Base-by-base conservation (phyloP, 345 rosid genomes). In the Erodium maritimum region DNA sequence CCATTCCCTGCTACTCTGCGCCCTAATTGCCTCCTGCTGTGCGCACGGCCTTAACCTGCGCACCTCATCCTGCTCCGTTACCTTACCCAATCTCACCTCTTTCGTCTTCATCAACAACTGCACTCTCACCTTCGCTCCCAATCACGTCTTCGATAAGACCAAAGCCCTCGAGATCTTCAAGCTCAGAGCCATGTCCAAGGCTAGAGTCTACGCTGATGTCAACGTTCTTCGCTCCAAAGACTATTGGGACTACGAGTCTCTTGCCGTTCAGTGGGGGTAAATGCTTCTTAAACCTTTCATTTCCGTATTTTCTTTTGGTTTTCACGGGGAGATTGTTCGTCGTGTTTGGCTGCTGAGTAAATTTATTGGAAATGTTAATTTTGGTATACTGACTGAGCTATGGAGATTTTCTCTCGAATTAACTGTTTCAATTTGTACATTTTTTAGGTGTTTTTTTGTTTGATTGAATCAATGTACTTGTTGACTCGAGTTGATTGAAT, bases 141-240 rank as follows among this genome's bases (percentile, higher is more conserved):
- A 5, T 7, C 51, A 42, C 16, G 48, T 12, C 48, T 42, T 42
- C 72, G 56, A 62, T 63, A 57, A 51, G 21, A 17, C 29, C 65
- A 69, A 48, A 25, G 22, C 37, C 33, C 37, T 7, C 56, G 65
- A 73, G 83, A 75, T 78, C 82, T 66, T 23, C 23, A 57, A 45
- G 19, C 72, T 61, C 58, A 53, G 67, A 57, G 66, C 61, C 76
- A 89, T 93, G 97, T 93, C 95, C 61, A 93, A 93, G 69, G 77
- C 99, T 23, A 80, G 89, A 23, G 95, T 89, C 52, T 93, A 89
- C 73, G 19, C 95, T 11, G 95, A 93, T 34, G 77, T 93, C 19
- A 93, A 93, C 73, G 91, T 87, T 59, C 42, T 85, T 23, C 85
- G 96, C 16, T 87, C 97, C 24, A 89, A 89, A 77, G 99, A 79